These are phyloP conservation scores for Tetrapisispora iriomotensis DNA, from an alignment of 805 yeast species.

Conservation along the genomic window DNA sequence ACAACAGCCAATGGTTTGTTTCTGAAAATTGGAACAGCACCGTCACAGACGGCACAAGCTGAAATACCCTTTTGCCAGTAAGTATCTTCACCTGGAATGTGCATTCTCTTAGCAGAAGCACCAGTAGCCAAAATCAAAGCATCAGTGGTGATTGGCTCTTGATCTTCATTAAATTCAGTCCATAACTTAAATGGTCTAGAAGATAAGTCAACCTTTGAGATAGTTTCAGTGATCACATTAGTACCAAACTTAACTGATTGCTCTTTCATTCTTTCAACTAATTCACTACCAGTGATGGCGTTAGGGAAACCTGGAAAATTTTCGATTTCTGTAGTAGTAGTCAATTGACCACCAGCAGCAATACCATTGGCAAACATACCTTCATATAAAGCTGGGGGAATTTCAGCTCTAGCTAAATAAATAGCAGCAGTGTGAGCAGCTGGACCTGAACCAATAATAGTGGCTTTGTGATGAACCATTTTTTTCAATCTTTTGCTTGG, in stretches of 20 bases:
- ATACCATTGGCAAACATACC: conserved; percentile 95
- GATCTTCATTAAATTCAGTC: conserved; percentile 93
- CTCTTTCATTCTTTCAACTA: conserved; percentile 90
- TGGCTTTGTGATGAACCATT: conserved; percentile 58
- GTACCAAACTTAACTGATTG: conserved; percentile 89
- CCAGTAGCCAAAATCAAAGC: conserved; percentile 93
- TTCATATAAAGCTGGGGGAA: conserved; percentile 87
- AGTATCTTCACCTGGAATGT: conserved; percentile 90
- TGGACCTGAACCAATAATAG: conserved; percentile 95
- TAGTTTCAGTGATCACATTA: conserved; percentile 88
- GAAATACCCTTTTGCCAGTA: conserved; percentile 99
- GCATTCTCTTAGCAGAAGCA: conserved; percentile 92
- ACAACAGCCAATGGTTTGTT: conserved; percentile 94
- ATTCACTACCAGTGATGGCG: conserved; percentile 75
- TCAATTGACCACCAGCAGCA: conserved; percentile 98
- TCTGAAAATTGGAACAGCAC: conserved; percentile 98
- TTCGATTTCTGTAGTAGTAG: conserved; percentile 97
- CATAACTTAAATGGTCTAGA: conserved; percentile 89
- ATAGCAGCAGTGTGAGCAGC: conserved; percentile 99
- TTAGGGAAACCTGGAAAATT: conserved; percentile 98
- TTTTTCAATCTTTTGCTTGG: not conserved
- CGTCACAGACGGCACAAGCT: conserved; percentile 99
- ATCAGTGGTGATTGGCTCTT: conserved; percentile 84
- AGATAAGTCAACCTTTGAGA: conserved; percentile 83
- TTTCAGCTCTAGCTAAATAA: conserved; percentile 92